Conservation (phyloP, 768 basidiomycete species). For the Strobilomyces dryophilus region DNA sequence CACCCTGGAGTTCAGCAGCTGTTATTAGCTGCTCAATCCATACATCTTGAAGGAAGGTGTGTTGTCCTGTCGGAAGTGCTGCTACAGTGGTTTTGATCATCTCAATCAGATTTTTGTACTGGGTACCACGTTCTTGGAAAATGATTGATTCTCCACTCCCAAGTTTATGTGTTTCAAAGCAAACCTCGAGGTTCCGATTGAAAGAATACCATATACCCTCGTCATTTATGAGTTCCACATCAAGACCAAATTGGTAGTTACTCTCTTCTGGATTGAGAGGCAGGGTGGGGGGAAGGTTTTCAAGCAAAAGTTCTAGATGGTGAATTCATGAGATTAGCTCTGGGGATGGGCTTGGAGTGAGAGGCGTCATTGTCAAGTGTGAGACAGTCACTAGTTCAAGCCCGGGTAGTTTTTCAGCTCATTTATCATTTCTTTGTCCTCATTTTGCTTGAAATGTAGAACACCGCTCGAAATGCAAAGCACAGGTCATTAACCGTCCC, state of each 20-base stretch:
- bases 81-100: neutral
- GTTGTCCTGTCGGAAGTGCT: neutral
- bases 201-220: neutral
- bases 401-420: no score
- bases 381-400: no score
- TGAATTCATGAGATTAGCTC: neutral
- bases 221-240: neutral
- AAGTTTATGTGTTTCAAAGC: neutral
- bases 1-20: neutral
- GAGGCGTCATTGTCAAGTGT: no score
- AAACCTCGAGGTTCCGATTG: neutral
- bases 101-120: neutral
- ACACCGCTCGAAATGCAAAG: no score
- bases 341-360: neutral
- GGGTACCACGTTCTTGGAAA: neutral
- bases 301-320: neutral
- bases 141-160: neutral
- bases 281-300: neutral
- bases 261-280: neutral
- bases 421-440: no score
- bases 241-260: neutral
- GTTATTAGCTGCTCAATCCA: neutral
- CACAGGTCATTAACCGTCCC: no score
- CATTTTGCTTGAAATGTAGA: no score
- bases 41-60: neutral